Base-by-base conservation (phyloP, 1,284 basidiomycete genomes). In the Polyporus tsugae region DNA sequence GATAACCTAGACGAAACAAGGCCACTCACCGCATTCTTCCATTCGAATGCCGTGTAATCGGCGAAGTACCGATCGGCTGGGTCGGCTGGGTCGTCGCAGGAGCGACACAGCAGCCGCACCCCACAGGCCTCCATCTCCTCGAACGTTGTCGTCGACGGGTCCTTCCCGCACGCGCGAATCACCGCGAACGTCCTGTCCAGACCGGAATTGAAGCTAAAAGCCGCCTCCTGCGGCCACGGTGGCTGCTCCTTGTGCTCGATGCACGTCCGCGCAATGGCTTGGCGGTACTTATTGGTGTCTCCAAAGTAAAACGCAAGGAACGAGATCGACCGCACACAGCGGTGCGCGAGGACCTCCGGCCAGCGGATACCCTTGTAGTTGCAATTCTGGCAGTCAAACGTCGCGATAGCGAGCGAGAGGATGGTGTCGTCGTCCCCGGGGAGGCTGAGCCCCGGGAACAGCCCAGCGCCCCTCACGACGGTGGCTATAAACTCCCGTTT, bases 101-200 rank as follows among this genome's bases (percentile, higher is more conserved):
- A 2, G 19, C 38, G 58, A 53, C 66, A 70, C 15, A 62, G 57
- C 58, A 87, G 77, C 62, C 80, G 78, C 6, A 74, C 59, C 60
- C 80, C 71, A 36, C 78, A 66, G 6, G 71, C 57, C 64, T 88
- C 85, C 84, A 88, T 83, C 62, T 86, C 80, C 7, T 72, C 70
- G 25, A 76, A 70, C n/a, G 84, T 87, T 2, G 80, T 78, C 0
- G 67, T 79, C 11, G 72, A 68, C 0, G 85, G 81, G 74, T 87
- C 80, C 68, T 82, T 68, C 11, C 81, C 83, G 62, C 80, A 84
- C 11, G 70, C 63, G 49, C 70, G 38, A 36, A 87, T 72, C 29
- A 85, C 70, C 19, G 69, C 73, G n/a, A 77, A 74, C 15, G 78
- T 81, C 53, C 76, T 73, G 44, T 72, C 70, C 25, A 62, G 7